Conservation (phyloP, 192 early-diverging fungal species). For the Physocladia obscura region DNA sequence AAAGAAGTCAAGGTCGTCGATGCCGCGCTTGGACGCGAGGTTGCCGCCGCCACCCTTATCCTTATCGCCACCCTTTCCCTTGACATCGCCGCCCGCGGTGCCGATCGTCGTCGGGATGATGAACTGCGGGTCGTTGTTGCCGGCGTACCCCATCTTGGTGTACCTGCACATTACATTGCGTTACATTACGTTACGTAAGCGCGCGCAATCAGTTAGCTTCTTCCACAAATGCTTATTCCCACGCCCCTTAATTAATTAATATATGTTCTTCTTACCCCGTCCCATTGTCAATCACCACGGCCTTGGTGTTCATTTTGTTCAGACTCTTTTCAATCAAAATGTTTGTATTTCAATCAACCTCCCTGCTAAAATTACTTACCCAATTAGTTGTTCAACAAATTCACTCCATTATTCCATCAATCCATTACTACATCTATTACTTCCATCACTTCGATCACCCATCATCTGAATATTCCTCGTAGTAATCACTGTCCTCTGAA, state of each 20-base stretch:
- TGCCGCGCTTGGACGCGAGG: constrained; percentile 90
- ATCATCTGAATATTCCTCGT: constrained; percentile 3
- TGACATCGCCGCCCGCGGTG: constrained; percentile 38
- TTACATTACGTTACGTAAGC: constrained; percentile 8
- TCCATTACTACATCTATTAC: no score
- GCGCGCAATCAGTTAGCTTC: neutral
- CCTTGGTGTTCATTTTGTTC: constrained; percentile 34
- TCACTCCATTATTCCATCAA: no score
- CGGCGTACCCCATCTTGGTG: constrained; percentile 97
- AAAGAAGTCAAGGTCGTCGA: constrained; percentile 95
- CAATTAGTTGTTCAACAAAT: no score
- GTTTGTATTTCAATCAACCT: no score
- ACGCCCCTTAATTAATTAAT: no score
- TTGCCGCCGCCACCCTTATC: constrained; percentile 50
- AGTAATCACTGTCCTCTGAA: neutral
- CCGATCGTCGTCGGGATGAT: constrained; percentile 95
- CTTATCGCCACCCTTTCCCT: neutral
- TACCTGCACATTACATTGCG: no score
- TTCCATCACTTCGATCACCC: no score
- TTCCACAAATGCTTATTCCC: neutral
- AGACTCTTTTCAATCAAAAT: neutral
- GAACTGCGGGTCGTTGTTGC: constrained; percentile 97
- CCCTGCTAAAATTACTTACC: no score
- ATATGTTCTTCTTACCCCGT: constrained; percentile 81
- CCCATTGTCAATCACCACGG: constrained; percentile 97